Conservation (phyloP, 2,329 filamentous ascomycete species). For the Fusarium irregulare region DNA sequence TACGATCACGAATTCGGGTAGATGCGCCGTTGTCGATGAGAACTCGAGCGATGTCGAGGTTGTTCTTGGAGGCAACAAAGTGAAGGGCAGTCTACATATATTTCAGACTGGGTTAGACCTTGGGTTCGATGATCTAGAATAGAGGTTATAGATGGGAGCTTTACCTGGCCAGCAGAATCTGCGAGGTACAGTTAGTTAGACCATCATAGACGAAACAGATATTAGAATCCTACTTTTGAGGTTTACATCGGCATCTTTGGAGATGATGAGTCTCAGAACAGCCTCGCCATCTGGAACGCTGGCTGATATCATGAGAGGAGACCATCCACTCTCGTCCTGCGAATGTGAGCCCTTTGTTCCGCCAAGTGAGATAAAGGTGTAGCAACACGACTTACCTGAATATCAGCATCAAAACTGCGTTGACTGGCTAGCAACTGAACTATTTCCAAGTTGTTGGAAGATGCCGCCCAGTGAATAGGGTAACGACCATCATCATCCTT, state of each 20-base stretch:
- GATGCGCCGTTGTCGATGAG: conserved; percentile 83
- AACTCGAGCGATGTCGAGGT: conserved; percentile 81
- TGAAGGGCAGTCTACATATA: conserved; percentile 80
- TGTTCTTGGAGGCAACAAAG: conserved; percentile 90
- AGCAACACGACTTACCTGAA: conserved; percentile 64
- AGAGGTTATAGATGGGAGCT: too few species aligned
- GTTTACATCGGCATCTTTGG: conserved; percentile 77
- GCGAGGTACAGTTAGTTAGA: conserved; percentile 3
- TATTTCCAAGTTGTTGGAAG: conserved; percentile 82
- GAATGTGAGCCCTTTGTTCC: not conserved
- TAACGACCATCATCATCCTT: conserved; percentile 90
- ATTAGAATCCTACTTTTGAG: conserved; percentile 68
- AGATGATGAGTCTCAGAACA: conserved; percentile 74
- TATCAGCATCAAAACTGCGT: conserved; percentile 84
- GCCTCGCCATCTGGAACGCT: conserved; percentile 78
- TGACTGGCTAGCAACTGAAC: conserved; percentile 76
- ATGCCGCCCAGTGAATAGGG: conserved; percentile 93
- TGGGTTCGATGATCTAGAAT: not conserved
- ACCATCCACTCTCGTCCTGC: conserved; percentile 83
- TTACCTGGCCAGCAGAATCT: conserved; percentile 75
- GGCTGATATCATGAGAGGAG: conserved; percentile 83
- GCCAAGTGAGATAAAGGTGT: not conserved
- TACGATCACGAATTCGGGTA: conserved; percentile 82
- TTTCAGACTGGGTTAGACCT: not conserved
- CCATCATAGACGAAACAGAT: not conserved